Evolutionary conservation across 2,329 filamentous ascomycete species (phyloP).

Genomic region (Pseudogymnoascus sp.): DNA sequence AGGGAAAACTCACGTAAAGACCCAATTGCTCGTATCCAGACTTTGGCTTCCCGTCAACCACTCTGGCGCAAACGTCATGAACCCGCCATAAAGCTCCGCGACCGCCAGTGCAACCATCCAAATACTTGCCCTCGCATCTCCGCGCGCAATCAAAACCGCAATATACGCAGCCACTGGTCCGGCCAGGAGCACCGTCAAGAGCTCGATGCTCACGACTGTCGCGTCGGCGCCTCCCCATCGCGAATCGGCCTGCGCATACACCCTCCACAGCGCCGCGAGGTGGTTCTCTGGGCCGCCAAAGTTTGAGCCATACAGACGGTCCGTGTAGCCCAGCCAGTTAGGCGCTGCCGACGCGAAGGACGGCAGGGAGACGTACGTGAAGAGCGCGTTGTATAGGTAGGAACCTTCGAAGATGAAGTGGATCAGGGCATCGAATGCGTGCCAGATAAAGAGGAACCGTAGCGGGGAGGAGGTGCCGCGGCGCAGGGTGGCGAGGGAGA

Average conservation of each 20-base stretch:
- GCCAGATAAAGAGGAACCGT: conserved; percentile 86
- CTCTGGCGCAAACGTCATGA: conserved; percentile 64
- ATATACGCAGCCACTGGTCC: conserved; percentile 52
- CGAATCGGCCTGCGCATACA: conserved; percentile 56
- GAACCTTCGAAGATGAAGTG: conserved; percentile 87
- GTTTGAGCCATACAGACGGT: conserved; percentile 45
- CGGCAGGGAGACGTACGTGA: conserved; percentile 38
- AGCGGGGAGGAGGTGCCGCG: conserved; percentile 41
- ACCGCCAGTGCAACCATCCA: conserved; percentile 59
- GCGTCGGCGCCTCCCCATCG: conserved; percentile 57
- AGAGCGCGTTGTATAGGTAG: conserved; percentile 93
- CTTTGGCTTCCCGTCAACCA: conserved; percentile 56
- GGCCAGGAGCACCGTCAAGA: conserved; percentile 55
- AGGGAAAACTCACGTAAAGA: conserved; percentile 40
- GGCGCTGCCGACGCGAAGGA: conserved; percentile 76
- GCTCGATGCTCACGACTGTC: conserved; percentile 54
- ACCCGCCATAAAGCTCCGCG: conserved; percentile 59
- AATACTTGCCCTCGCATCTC: conserved; percentile 46
- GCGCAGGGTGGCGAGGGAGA: conserved; percentile 37
- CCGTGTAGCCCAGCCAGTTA: conserved; percentile 42
- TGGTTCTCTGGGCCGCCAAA: conserved; percentile 46
- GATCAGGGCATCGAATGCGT: conserved; percentile 84
- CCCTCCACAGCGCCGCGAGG: conserved; percentile 58
- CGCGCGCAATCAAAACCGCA: conserved; percentile 50
- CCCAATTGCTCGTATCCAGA: conserved; percentile 57